These are phyloP conservation scores for Pyracantha coccinea DNA, from an alignment of 331 rosid species.

Conservation along the genomic window DNA sequence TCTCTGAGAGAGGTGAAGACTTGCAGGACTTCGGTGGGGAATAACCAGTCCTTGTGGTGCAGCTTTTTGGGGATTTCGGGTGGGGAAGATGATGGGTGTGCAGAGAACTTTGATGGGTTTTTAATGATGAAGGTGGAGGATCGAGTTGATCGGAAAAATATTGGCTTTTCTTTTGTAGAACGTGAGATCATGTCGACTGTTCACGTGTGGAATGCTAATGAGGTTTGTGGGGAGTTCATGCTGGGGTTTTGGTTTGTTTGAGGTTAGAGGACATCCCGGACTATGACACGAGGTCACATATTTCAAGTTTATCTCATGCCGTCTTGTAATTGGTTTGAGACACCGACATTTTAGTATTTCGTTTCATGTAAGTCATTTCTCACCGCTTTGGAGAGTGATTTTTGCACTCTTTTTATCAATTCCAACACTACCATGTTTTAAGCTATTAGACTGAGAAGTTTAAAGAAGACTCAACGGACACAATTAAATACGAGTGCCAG, in stretches of 20 bases:
- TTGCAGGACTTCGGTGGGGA: slow-evolving; percentile 55
- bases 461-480: too few relatives aligned
- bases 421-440: too few relatives aligned
- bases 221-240: neutral
- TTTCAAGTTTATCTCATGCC: too few relatives aligned
- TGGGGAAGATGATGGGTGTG: slow-evolving; percentile 7
- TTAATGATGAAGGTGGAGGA: neutral
- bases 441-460: too few relatives aligned
- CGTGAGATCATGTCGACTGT: slow-evolving; percentile 3
- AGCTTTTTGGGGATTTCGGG: slow-evolving; percentile 28
- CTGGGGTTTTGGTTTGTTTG: neutral
- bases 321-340: too few relatives aligned
- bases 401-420: too few relatives aligned
- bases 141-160: neutral
- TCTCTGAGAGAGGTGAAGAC: slow-evolving; percentile 35
- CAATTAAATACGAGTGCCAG: too few relatives aligned
- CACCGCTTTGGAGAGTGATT: too few relatives aligned
- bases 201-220: neutral
- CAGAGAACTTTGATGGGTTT: neutral
- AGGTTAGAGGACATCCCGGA: neutral
- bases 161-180: neutral
- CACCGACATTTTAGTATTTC: too few relatives aligned
- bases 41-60: slow-evolving; percentile 75
- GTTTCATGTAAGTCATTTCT: too few relatives aligned
- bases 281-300: too few relatives aligned